Conservation (phyloP, 2,329 filamentous ascomycete species). For the Periconia sp. region DNA sequence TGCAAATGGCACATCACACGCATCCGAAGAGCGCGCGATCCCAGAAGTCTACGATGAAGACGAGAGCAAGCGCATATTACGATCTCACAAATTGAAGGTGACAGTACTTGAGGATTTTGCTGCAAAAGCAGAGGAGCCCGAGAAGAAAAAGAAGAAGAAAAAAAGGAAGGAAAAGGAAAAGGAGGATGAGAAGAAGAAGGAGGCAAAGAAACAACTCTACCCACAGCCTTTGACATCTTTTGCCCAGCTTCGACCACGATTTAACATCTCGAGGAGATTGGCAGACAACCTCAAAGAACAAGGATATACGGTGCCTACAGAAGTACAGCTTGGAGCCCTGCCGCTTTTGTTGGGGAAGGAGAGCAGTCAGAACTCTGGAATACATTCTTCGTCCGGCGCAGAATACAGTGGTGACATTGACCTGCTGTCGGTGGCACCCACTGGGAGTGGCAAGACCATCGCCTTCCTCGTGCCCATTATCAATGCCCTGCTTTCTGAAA, state of each 20-base stretch:
- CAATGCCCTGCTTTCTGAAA: slow-evolving; percentile 62
- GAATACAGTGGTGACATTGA: slow-evolving; percentile 57
- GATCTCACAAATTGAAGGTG: slow-evolving; percentile 82
- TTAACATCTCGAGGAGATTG: slow-evolving; percentile 72
- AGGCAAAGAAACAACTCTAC: slow-evolving; percentile 65
- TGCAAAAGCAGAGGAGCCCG: slow-evolving; percentile 41
- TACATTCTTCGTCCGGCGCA: slow-evolving; percentile 16
- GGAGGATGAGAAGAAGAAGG: slow-evolving; percentile 47
- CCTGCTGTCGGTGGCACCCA: slow-evolving; percentile 86
- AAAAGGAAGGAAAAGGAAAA: slow-evolving; percentile 45
- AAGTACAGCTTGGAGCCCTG: slow-evolving; percentile 86
- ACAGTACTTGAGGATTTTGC: slow-evolving; percentile 64
- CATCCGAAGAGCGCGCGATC: neutral
- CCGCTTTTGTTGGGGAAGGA: slow-evolving; percentile 69
- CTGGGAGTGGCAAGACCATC: slow-evolving; percentile 94
- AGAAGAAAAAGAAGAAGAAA: slow-evolving; percentile 53
- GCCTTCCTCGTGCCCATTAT: slow-evolving; percentile 89
- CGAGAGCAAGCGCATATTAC: slow-evolving; percentile 72
- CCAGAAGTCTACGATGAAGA: slow-evolving; percentile 60
- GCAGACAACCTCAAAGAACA: slow-evolving; percentile 80
- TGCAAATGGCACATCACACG: neutral
- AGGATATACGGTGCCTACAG: slow-evolving; percentile 84
- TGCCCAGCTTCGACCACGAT: slow-evolving; percentile 67
- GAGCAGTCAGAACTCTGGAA: neutral
- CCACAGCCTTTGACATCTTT: slow-evolving; percentile 82